Conservation (phyloP, 495 filamentous ascomycete species). For the Neurospora pannonica region DNA sequence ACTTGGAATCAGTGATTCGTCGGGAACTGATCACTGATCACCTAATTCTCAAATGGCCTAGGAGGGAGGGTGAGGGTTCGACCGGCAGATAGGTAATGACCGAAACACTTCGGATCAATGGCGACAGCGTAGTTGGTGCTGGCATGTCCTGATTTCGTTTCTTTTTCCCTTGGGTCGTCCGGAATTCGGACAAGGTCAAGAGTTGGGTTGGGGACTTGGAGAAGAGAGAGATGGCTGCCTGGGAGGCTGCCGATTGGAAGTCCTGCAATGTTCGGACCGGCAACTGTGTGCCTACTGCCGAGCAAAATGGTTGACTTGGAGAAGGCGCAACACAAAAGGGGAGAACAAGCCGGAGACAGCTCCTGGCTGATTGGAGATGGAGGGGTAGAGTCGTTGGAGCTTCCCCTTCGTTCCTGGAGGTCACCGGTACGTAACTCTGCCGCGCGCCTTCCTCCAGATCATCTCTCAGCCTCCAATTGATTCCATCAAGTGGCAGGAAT, state of each 20-base stretch:
- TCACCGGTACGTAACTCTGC: neutral
- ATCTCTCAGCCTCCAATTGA: neutral
- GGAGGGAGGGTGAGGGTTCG: neutral
- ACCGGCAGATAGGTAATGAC: neutral
- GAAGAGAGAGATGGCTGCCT: neutral
- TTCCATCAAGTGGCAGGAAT: neutral
- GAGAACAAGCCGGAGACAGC: neutral
- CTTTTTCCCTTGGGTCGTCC: neutral
- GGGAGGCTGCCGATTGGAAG: constrained; percentile 19
- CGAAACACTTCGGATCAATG: neutral
- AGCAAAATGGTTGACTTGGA: neutral
- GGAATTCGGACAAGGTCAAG: neutral
- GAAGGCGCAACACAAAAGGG: neutral
- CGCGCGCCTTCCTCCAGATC: neutral
- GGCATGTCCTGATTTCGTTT: neutral
- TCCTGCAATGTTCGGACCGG: neutral
- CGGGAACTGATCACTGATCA: neutral
- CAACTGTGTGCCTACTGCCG: neutral
- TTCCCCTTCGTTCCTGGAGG: neutral
- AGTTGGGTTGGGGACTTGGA: neutral
- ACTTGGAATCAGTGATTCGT: neutral
- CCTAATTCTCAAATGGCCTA: neutral
- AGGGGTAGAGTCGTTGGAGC: neutral
- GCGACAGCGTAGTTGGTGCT: neutral
- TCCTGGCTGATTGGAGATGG: neutral